Base-by-base conservation (phyloP, 1,284 basidiomycete genomes). In the Irpex sp. region DNA sequence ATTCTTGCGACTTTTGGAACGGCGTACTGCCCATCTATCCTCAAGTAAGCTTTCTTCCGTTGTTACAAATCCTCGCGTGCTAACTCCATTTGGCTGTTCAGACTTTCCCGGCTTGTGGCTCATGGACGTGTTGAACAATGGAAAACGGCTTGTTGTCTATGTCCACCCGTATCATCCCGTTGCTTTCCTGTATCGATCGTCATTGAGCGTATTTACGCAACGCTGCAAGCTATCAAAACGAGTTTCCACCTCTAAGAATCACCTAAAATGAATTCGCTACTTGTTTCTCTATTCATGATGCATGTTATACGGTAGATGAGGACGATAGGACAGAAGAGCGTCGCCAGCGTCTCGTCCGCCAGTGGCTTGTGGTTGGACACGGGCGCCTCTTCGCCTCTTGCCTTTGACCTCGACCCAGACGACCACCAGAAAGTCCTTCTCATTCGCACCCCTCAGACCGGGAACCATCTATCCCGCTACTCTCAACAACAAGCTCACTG, bases 1-100 rank as follows among this genome's bases (percentile, higher is more conserved):
- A 26, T 34, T 60, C 67, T 19, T 73, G 72, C 61, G 62, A 65
- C 40, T 74, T 73, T 59, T 74, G 73, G 73, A 74, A 74, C 57
- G 64, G 65, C 4, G 63, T 73, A 9, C 57, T 74, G 51, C 71
- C 72, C 2, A 65, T 72, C 21, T 73, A 65, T 61, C 72, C 72
- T 26, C 71, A 72, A 65, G 71, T 73, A 54, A 59, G 66, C 58
- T 7, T 36, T 58, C 37, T 36, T 48, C n/a, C 4, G 40, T 15
- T 15, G 21, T 8, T 19, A 21, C 19, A 51, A 26, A 49, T 44
- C 52, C 19, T 47, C 36, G 1, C 5, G 7, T 55, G 6, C 26
- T 60, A 15, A 38, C 40, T 8, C 36, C 5, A 11, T n/a, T 15
- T 57, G 0, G 37, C 9, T 38, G 21, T 19, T 31, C 44, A 67